Evolutionary conservation across 306 rosid genomes (phyloP), one percentile per base, ranked within the genome.

Genomic region (Sophora flavescens): DNA sequence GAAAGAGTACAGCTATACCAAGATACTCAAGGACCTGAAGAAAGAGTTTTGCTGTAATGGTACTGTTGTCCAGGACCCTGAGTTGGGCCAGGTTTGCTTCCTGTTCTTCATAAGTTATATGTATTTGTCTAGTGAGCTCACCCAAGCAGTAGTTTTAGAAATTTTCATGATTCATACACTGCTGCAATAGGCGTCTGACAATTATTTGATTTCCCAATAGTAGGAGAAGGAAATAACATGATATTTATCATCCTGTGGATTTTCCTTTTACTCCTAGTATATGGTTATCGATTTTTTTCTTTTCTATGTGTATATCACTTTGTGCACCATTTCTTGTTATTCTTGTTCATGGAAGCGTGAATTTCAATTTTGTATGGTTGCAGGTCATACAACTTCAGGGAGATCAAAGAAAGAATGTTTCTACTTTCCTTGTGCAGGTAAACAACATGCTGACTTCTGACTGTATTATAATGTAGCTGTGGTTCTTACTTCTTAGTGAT

Each of bases 351-450:
- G 11, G 14, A 18, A 33, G 51, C 41, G 18, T 66, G 15, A 56
- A 28, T 12, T 22, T 78, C 44, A 15, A 35, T 6, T 5, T 28
- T 16, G 38, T 22, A 9, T 47, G 38, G 7, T 36, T 66, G 64
- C 57, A 80, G 84, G 84, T 80, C 74, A 74, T 80, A 36, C 84
- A 80, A 67, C 80, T 80, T 66, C 84, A 80, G 84, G 84, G 84
- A 67, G 84, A 80, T 80, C 84, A 80, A 67, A 74, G 84, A 63
- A 80, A 74, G 70, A 80, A 80, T 67, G 84, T 80, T 36, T 80
- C 84, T 42, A 80, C 76, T 53, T 80, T 80, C 71, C 84, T 80
- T 38, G 80, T 80, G 50, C 80, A 80, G 83, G 79, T 80, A 45
- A 45, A 18, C 14, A 22, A 42, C 44, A 44, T 44, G 14, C 50